These are phyloP conservation scores for Cytospora piceicola DNA, from an alignment of 2,329 filamentous ascomycete genomes.

Conservation along the genomic window DNA sequence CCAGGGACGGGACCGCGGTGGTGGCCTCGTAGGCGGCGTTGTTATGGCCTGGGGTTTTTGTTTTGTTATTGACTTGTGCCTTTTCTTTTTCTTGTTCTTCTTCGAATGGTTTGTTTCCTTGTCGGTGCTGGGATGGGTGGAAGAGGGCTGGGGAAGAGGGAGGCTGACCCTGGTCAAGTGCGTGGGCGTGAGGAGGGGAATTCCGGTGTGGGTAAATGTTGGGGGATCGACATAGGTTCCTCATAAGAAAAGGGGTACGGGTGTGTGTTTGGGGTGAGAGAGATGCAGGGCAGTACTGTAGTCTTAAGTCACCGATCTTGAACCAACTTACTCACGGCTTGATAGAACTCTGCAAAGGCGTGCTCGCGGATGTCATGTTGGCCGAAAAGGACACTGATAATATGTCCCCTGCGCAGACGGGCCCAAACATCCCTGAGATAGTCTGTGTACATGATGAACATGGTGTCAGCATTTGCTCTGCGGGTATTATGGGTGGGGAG, in stretches of 20 bases:
- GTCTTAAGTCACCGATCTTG: not conserved
- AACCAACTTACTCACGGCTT: slow-evolving; percentile 15
- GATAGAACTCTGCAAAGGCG: slow-evolving; percentile 21
- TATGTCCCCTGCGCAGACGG: slow-evolving; percentile 16
- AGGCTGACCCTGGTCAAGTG: not conserved
- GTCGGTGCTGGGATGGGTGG: not conserved
- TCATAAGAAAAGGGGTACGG: not conserved
- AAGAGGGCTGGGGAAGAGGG: not conserved
- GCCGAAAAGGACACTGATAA: slow-evolving; percentile 14
- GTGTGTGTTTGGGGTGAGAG: not conserved
- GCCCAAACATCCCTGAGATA: slow-evolving; percentile 17
- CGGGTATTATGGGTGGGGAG: no score
- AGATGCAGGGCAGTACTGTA: not conserved
- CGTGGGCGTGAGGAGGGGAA: no score
- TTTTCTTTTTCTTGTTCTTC: not conserved
- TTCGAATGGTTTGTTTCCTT: not conserved
- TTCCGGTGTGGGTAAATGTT: not conserved
- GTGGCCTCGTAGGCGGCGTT: slow-evolving; percentile 26
- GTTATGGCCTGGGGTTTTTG: slow-evolving; percentile 5
- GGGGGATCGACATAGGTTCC: not conserved
- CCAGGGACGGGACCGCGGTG: slow-evolving; percentile 24
- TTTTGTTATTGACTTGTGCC: not conserved
- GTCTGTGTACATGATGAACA: slow-evolving; percentile 9
- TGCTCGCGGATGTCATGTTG: slow-evolving; percentile 14
- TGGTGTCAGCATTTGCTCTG: not conserved